Evolutionary conservation across 768 basidiomycete genomes (phyloP), one percentile per base, ranked within the genome.

Genomic region (Boletus patriciae): DNA sequence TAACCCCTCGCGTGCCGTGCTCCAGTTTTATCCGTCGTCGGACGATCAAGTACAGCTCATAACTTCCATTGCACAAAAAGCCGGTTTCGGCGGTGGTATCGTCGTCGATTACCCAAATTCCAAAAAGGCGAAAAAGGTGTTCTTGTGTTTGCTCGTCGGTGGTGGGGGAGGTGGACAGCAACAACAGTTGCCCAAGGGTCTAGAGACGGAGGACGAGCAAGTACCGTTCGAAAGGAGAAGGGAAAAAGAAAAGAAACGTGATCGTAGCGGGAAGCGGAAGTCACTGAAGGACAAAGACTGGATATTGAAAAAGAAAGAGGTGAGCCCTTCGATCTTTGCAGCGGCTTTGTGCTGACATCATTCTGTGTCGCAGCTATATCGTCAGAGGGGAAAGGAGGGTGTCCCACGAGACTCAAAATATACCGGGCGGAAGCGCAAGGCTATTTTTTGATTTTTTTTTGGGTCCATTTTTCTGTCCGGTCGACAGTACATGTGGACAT

Each of bases 31-130:
- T 71, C 97, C 97, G 9, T 88, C 92, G 1, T 92, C 91, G 6
- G 97, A 99, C 73, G 94, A 98, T 68, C 97, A 99, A 74, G 88
- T 98, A 65, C 91, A 92, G 63, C 83, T 99, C 53, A 94, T 98
- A 65, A 96, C 95, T 8, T 87, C 87, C 3, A 87, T 87, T 61
- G 97, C 97, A 4, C 93, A 94, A 67, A 88, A 86, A 64, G 94
- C 96, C 8, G 97, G 97, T 2, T 99, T 99, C 70, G 94, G 94
- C 5, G 97, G 97, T 51, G 97, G 97, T 58, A 74, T 99, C 36
- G 90, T 98, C 23, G 91, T 99, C 38, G 97, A 99, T 75, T 99
- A 94, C 70, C 95, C 96, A 1, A 97, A 98, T 74, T 95, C 93
- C 0, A 91, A 90, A 66, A 99, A 95, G 73, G 96, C 94, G 21